phyloP scores from a whole-genome alignment of 2,329 filamentous ascomycete genomes.

The Metarhizium humberi region DNA sequence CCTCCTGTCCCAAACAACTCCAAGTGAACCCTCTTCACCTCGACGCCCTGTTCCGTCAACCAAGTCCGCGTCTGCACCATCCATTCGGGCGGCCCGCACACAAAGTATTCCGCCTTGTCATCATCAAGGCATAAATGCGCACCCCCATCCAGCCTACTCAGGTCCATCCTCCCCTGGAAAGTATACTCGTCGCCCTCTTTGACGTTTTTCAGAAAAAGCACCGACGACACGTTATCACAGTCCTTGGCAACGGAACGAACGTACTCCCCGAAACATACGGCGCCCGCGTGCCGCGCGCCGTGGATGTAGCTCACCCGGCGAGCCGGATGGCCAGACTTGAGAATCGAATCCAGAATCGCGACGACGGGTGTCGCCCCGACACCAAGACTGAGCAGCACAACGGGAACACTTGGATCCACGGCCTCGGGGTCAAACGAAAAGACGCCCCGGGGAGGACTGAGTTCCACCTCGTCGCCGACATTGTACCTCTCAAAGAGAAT shows the following conservation, averaged over 20 bases:
- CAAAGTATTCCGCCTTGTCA: slow-evolving; percentile 52
- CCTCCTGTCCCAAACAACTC: slow-evolving; percentile 57
- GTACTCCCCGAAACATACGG: slow-evolving; percentile 47
- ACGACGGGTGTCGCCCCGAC: slow-evolving; percentile 60
- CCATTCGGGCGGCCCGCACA: slow-evolving; percentile 63
- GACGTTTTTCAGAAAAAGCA: slow-evolving; percentile 49
- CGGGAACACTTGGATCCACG: slow-evolving; percentile 35
- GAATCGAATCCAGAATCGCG: slow-evolving; percentile 51
- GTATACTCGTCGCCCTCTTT: slow-evolving; percentile 45
- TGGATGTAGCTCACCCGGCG: slow-evolving; percentile 55
- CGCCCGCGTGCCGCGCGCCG: slow-evolving; percentile 39
- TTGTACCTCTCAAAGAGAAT: slow-evolving; percentile 37
- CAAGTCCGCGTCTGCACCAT: slow-evolving; percentile 51
- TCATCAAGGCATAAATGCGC: slow-evolving; percentile 47
- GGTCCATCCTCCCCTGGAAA: slow-evolving; percentile 45
- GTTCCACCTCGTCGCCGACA: slow-evolving; percentile 42
- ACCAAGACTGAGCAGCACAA: slow-evolving; percentile 59
- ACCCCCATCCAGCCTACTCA: slow-evolving; percentile 44
- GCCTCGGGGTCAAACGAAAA: slow-evolving; percentile 50
- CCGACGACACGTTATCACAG: slow-evolving; percentile 23
- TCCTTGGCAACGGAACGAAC: slow-evolving; percentile 33
- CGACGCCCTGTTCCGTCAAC: slow-evolving; percentile 47
- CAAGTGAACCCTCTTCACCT: slow-evolving; percentile 49
- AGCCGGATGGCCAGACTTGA: slow-evolving; percentile 16
- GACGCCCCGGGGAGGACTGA: slow-evolving; percentile 47